phyloP scores from a whole-genome alignment of 345 rosid species.

The Odontarrhena argentea region DNA sequence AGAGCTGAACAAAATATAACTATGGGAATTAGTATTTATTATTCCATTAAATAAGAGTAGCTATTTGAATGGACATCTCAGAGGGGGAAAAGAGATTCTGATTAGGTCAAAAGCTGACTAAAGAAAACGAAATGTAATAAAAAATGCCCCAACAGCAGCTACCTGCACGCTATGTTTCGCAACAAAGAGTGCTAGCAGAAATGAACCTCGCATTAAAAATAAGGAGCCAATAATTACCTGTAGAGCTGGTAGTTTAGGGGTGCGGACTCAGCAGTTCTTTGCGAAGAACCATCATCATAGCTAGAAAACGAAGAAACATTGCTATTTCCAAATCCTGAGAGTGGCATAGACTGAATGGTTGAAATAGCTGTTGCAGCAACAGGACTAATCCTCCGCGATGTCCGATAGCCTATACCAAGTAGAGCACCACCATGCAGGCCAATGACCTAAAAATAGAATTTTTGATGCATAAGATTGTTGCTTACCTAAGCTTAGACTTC shows the following conservation, averaged over 20 bases:
- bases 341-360: constrained; percentile 93
- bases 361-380: constrained; percentile 92
- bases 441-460: constrained; percentile 55
- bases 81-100: constrained; percentile 6
- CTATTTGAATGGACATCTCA: constrained; percentile 15
- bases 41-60: constrained; percentile 17
- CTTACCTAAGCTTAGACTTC: constrained; percentile 27
- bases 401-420: constrained; percentile 93
- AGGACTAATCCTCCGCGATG: constrained; percentile 87
- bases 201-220: constrained; percentile 7
- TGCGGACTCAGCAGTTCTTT: constrained; percentile 75
- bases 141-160: background rate
- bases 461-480: constrained; percentile 30
- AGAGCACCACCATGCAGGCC: constrained; percentile 98
- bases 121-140: constrained; percentile 8
- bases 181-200: constrained; percentile 16
- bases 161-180: constrained; percentile 1
- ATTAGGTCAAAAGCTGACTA: constrained; percentile 17
- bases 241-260: constrained; percentile 90
- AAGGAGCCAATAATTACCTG: constrained; percentile 56
- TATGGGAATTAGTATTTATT: constrained; percentile 5
- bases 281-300: constrained; percentile 79
- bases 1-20: constrained; percentile 10
- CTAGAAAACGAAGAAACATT: constrained; percentile 74
- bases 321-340: constrained; percentile 93